Evolutionary conservation across 192 early-diverging fungal species (phyloP), one percentile per base, ranked within the genome.

Genomic region (Coemansia sp.): DNA sequence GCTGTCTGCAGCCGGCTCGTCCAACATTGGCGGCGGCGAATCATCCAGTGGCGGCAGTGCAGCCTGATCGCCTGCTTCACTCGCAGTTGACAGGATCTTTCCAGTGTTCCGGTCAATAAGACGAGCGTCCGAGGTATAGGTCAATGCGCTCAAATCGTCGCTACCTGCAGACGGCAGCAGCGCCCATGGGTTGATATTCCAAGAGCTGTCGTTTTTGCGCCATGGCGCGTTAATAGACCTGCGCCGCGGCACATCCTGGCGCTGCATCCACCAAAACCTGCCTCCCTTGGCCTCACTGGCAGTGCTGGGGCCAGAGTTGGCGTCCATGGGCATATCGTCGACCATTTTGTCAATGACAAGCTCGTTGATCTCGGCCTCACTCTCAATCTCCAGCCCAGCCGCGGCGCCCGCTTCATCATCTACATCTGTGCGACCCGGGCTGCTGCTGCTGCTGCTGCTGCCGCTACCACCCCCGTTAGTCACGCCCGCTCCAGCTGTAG

Each of bases 331-430:
- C 64, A 77, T 52, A 27, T 76, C 81, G 15, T 77, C 71, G 35
- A 78, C 62, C 55, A 74, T 74, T 38, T 75, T 76, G 54, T 76
- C 81, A 9, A 83, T 67, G 1, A 65, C 78, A n/a, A 76, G 39
- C 57, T 81, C 78, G 43, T 81, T 81, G 42, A 75, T 56, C 59
- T 81, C 78, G n/a, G 78, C 78, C 54, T 81, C 78, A 48, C 68
- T 74, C 54, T 81, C 78, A 59, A 81, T 75, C 36, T 81, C 76
- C 42, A 67, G 52, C 8, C 52, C 67, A 5, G 52, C 62, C 1
- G 65, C 43, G 10, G 55, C 35, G 5, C 53, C 57, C 11, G 65
- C 61, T 21, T 70, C 72, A 14, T 80, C 77, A 7, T 80, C 77
- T 14, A 58, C 19, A 0, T 70, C 68, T 17, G 50, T 3, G 3